Evolutionary conservation across 2,329 filamentous ascomycete genomes (phyloP).

Genomic region (Penicillium digitatum): DNA sequence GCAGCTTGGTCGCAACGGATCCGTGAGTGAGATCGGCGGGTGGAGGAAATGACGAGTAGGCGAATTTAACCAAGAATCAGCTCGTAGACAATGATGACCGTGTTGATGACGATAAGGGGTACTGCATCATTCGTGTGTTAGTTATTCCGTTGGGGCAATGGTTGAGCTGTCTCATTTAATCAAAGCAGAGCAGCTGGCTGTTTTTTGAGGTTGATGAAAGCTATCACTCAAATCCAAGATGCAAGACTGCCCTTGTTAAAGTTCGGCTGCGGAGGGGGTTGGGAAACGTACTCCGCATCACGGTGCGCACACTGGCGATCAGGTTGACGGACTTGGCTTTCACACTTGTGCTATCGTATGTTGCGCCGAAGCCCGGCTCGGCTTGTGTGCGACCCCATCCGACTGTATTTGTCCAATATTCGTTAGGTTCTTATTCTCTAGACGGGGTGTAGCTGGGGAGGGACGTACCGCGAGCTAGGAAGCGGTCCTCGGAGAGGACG

Average conservation of each 20-base stretch:
- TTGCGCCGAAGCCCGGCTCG: slow-evolving; percentile 74
- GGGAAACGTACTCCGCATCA: slow-evolving; percentile 77
- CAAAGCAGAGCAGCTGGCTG: not conserved
- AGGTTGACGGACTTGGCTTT: slow-evolving; percentile 85
- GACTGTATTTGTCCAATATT: slow-evolving; percentile 51
- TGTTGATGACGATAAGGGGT: slow-evolving; percentile 79
- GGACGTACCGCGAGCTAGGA: slow-evolving; percentile 69
- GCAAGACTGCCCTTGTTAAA: not conserved
- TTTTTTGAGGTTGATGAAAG: not conserved
- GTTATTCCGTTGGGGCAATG: not conserved
- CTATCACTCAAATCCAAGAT: not conserved
- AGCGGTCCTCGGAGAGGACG: slow-evolving; percentile 90
- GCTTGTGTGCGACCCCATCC: slow-evolving; percentile 64
- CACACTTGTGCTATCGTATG: slow-evolving; percentile 68
- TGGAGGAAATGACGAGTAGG: not conserved
- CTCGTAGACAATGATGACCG: slow-evolving; percentile 77
- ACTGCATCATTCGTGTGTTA: slow-evolving; percentile 48
- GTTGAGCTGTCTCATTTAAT: not conserved
- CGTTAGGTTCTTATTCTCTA: slow-evolving; percentile 7
- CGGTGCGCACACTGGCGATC: slow-evolving; percentile 81
- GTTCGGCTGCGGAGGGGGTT: not conserved
- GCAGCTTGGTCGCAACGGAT: not conserved
- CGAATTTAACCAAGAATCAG: slow-evolving; percentile 64
- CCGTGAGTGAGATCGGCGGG: not conserved
- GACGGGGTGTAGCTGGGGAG: not conserved